Conservation (phyloP, 495 filamentous ascomycete genomes). For the Friedmanniomyces endolithicus region DNA sequence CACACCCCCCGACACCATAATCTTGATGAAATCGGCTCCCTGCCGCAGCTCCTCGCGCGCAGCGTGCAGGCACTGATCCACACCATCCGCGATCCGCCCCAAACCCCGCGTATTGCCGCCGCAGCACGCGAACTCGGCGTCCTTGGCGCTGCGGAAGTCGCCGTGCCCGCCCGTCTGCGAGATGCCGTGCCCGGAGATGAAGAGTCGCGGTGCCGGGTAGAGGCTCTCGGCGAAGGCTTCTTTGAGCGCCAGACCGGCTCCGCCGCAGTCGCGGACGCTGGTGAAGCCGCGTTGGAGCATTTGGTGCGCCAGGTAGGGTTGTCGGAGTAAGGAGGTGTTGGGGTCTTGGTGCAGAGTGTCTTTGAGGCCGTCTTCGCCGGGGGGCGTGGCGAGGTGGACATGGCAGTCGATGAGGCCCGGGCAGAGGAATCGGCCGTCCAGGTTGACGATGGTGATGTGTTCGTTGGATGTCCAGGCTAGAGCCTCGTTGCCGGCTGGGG, state of each 20-base stretch:
- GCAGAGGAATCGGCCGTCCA: slow-evolving; percentile 36
- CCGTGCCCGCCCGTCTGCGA: slow-evolving; percentile 47
- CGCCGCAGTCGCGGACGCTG: slow-evolving; percentile 40
- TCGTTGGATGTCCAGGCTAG: slow-evolving; percentile 11
- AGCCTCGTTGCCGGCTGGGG: slow-evolving; percentile 12
- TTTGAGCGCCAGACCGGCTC: slow-evolving; percentile 38
- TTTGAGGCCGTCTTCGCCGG: slow-evolving; percentile 28
- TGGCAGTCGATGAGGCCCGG: slow-evolving; percentile 50
- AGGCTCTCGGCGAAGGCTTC: slow-evolving; percentile 41
- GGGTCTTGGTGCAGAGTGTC: slow-evolving; percentile 13
- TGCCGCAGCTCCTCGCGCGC: slow-evolving; percentile 41
- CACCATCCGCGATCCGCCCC: slow-evolving; percentile 39
- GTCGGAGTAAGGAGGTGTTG: slow-evolving; percentile 24
- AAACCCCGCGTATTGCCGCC: slow-evolving; percentile 30
- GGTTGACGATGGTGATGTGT: slow-evolving; percentile 11
- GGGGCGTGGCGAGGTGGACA: slow-evolving; percentile 40
- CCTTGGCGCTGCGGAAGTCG: slow-evolving; percentile 32
- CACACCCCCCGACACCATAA: slow-evolving; percentile 45
- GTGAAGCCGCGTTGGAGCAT: slow-evolving; percentile 45
- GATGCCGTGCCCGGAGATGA: slow-evolving; percentile 30
- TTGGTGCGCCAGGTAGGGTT: slow-evolving; percentile 36
- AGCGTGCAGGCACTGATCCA: slow-evolving; percentile 37
- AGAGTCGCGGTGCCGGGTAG: slow-evolving; percentile 35
- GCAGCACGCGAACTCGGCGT: slow-evolving; percentile 35
- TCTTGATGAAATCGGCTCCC: slow-evolving; percentile 47